phyloP scores from a whole-genome alignment of 306 rosid genomes.

The Hippophae gyantsensis region DNA sequence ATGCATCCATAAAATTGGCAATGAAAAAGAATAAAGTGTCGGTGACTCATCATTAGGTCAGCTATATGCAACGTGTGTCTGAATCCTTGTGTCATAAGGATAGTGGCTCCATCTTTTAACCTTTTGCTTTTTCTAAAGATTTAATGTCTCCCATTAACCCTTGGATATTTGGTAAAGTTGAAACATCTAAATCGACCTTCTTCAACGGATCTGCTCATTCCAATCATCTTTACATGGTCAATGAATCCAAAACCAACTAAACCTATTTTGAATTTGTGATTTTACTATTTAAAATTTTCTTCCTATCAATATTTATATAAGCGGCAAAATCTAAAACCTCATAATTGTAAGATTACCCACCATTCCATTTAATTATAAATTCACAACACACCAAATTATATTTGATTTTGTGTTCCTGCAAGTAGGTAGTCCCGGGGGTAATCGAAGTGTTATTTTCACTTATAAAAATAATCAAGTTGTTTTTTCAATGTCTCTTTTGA shows the following conservation, averaged over 20 bases:
- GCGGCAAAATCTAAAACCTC: no score
- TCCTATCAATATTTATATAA: no score
- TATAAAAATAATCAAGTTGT: not conserved
- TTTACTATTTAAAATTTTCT: no score
- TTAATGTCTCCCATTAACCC: not conserved
- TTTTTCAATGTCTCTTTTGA: not conserved
- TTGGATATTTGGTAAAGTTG: constrained; percentile 1
- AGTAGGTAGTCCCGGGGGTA: not conserved
- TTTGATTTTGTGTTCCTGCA: no score
- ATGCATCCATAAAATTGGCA: no score
- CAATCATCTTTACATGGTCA: no score
- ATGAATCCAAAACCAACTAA: no score
- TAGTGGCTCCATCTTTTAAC: constrained; percentile 16
- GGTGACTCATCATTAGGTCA: constrained; percentile 25
- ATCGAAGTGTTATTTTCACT: not conserved
- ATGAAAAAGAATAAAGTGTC: constrained; percentile 12
- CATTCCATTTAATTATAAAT: no score
- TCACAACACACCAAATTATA: no score
- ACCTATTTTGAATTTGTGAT: no score
- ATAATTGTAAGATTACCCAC: no score
- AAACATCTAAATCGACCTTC: constrained; percentile 12
- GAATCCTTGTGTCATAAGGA: constrained; percentile 19
- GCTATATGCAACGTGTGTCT: constrained; percentile 22
- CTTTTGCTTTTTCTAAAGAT: not conserved
- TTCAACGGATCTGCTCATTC: not conserved